Conservation (phyloP, 1,284 basidiomycete genomes). For the Stygiomarasmius scandens region DNA sequence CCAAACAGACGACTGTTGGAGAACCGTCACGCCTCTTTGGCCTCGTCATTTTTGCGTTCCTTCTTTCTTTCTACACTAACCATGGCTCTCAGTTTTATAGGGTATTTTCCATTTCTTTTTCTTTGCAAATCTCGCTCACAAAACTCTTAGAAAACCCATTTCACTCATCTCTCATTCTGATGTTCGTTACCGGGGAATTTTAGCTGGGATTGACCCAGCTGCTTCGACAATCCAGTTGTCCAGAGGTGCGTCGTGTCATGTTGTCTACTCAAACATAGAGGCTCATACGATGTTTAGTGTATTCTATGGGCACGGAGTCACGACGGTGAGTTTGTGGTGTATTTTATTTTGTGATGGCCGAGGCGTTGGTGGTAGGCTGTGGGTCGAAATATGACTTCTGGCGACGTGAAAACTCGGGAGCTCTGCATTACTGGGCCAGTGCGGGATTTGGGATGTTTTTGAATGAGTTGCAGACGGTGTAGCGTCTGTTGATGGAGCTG, state of each 20-base stretch:
- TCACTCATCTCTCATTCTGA: conserved; percentile 89
- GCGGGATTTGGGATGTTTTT: neutral
- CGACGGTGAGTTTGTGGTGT: conserved; percentile 60
- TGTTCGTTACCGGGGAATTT: conserved; percentile 86
- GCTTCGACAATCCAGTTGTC: conserved; percentile 86
- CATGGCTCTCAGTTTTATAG: conserved; percentile 25
- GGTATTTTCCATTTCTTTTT: conserved; percentile 9
- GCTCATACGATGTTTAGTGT: conserved; percentile 51
- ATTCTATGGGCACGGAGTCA: conserved; percentile 86
- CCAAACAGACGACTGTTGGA: no score
- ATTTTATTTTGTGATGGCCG: neutral
- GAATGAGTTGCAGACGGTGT: neutral
- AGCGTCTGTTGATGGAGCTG: neutral
- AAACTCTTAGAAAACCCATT: conserved; percentile 70
- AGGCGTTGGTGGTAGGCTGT: neutral
- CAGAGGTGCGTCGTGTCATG: conserved; percentile 61
- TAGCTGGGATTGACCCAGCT: conserved; percentile 82
- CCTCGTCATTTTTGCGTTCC: neutral
- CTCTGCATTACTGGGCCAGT: no score
- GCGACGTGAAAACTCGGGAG: neutral
- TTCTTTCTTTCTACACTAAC: conserved; percentile 2
- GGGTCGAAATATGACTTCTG: neutral
- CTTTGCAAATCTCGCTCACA: neutral
- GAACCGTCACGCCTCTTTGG: neutral
- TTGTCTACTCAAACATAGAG: neutral